These are phyloP conservation scores for Epichloe baconii DNA, from an alignment of 2,329 filamentous ascomycete species.

Conservation along the genomic window DNA sequence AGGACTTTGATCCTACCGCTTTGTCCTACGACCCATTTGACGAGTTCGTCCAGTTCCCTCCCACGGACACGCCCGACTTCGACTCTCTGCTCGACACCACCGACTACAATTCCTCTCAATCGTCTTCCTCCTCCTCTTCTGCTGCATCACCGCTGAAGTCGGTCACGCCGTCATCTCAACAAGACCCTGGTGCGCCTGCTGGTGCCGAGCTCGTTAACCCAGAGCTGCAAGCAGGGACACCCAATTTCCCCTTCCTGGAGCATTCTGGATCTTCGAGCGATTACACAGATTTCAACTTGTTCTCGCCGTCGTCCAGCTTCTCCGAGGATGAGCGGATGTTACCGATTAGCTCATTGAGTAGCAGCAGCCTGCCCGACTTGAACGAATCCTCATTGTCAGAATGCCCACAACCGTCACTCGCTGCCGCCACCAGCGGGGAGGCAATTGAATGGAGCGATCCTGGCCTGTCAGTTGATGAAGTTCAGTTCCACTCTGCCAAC, in stretches of 20 bases:
- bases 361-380: constrained; percentile 4
- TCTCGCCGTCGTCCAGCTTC: constrained; percentile 35
- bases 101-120: constrained; percentile 27
- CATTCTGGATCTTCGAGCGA: constrained; percentile 13
- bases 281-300: constrained; percentile 44
- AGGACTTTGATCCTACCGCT: constrained; percentile 8
- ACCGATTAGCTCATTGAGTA: constrained; percentile 12
- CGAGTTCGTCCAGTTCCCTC: constrained; percentile 32
- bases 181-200: constrained; percentile 8
- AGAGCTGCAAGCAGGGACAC: constrained; percentile 3
- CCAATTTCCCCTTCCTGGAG: constrained; percentile 26
- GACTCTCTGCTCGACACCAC: constrained; percentile 33
- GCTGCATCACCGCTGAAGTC: constrained; percentile 15
- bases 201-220: constrained; percentile 4
- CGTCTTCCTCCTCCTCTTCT: constrained; percentile 14
- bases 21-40: constrained; percentile 25
- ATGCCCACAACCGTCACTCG: neutral
- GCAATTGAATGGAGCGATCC: neutral
- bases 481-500: neutral
- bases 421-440: neutral
- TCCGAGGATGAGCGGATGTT: constrained; percentile 35
- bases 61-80: constrained; percentile 24
- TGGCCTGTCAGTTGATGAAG: neutral
- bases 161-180: constrained; percentile 13
- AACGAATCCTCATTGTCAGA: constrained; percentile 4